phyloP scores from a whole-genome alignment of 2,329 filamentous ascomycete genomes.

The Pseudogymnoascus sp. region DNA sequence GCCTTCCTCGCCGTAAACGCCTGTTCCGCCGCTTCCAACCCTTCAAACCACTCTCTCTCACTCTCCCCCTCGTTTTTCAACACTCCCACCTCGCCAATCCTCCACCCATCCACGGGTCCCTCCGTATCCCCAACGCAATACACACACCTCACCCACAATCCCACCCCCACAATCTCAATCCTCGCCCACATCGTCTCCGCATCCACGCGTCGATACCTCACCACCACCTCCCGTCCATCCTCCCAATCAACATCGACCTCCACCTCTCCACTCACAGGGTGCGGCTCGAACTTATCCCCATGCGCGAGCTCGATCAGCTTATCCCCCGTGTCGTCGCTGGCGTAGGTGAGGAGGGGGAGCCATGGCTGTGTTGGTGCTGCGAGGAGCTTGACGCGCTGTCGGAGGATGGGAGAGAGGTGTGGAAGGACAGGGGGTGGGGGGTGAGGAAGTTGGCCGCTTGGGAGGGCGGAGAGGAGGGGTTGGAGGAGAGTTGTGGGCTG shows the following conservation, averaged over 20 bases:
- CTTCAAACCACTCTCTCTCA: constrained; percentile 38
- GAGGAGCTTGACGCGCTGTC: constrained; percentile 58
- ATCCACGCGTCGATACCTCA: constrained; percentile 60
- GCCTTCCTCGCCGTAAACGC: constrained; percentile 32
- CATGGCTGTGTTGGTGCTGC: constrained; percentile 53
- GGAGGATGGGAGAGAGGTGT: constrained; percentile 55
- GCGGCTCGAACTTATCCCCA: constrained; percentile 61
- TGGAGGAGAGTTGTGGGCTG: neutral
- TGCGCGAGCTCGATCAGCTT: constrained; percentile 53
- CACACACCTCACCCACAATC: constrained; percentile 55
- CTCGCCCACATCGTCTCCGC: constrained; percentile 65
- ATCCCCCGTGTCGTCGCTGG: constrained; percentile 39
- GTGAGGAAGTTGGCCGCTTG: constrained; percentile 28
- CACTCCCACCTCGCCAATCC: constrained; percentile 58
- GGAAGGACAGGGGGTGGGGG: constrained; percentile 49
- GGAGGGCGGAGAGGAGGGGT: constrained; percentile 2
- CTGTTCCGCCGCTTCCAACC: constrained; percentile 54
- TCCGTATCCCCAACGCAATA: constrained; percentile 54
- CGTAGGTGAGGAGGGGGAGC: constrained; percentile 64
- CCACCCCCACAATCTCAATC: constrained; percentile 51
- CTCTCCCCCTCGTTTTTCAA: constrained; percentile 51
- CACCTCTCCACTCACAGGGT: constrained; percentile 71
- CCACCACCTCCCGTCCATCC: constrained; percentile 50
- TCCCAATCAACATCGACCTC: constrained; percentile 64
- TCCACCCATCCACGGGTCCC: constrained; percentile 57